Percentiles rank a stretch among this genome's conserved stretches.
phyloP scores from a whole-genome alignment of 129 eudicot genomes.

The Calendula officinalis region DNA sequence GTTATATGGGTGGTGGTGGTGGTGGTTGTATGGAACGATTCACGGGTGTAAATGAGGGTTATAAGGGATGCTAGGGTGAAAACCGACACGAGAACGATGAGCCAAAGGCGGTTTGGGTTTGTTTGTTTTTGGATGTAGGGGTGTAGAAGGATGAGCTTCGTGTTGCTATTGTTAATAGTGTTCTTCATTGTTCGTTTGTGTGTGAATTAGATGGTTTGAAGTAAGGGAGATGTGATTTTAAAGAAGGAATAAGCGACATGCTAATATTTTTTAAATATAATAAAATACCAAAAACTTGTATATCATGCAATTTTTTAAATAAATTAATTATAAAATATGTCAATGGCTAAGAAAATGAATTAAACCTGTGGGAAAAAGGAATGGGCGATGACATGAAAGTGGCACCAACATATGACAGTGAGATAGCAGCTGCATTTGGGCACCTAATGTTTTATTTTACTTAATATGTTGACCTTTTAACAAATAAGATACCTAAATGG shows the following conservation, averaged over 20 bases:
- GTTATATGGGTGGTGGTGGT: constrained; percentile 24
- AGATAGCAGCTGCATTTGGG: constrained; percentile 33
- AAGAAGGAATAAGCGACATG: constrained; percentile 24
- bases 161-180: constrained; percentile 55
- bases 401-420: constrained; percentile 36
- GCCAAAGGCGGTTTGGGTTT: constrained; percentile 71
- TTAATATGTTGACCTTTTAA: constrained; percentile 23
- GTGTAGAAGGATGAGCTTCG: constrained; percentile 89
- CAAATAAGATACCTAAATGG: not conserved
- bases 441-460: constrained; percentile 22
- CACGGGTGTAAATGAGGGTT: constrained; percentile 80
- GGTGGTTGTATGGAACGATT: constrained; percentile 50
- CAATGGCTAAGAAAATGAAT: too few species aligned
- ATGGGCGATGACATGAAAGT: constrained; percentile 27
- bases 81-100: constrained; percentile 64
- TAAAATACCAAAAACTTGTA: not conserved
- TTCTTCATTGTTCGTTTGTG: constrained; percentile 49
- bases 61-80: constrained; percentile 66
- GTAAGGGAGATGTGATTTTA: constrained; percentile 32
- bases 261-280: constrained; percentile 1
- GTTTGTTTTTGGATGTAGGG: constrained; percentile 97
- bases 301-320: not conserved
- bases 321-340: not conserved
- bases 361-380: constrained; percentile 4
- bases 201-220: constrained; percentile 6